Percentiles rank a stretch among this genome's conserved stretches.
Evolutionary conservation across 2,329 filamentous ascomycete species (phyloP).

Genomic region (Coniochaeta hoffmannii): DNA sequence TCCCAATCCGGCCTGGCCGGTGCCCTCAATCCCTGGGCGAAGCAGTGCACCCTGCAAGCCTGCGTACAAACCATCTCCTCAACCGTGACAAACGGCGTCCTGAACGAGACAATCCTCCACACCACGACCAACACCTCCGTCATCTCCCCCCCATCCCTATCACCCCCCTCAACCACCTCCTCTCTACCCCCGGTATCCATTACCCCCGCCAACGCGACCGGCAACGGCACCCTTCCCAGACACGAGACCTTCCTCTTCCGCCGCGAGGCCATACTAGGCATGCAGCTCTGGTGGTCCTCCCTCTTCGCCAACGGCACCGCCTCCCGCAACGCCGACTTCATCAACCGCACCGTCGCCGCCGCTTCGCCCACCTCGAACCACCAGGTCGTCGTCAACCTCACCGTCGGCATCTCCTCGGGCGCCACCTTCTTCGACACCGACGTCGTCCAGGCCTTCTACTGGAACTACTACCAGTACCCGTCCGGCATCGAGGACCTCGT

Average conservation of each 20-base stretch:
- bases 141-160: slow-evolving; percentile 3
- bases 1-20: slow-evolving; percentile 14
- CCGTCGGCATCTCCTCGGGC: slow-evolving; percentile 23
- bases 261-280: slow-evolving; percentile 20
- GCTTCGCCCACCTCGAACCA: slow-evolving; percentile 9
- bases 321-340: slow-evolving; percentile 15
- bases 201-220: slow-evolving; percentile 6
- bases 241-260: slow-evolving; percentile 15
- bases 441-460: slow-evolving; percentile 30
- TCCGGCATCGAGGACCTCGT: slow-evolving; percentile 25
- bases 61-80: slow-evolving; percentile 22
- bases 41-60: slow-evolving; percentile 20
- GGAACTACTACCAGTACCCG: slow-evolving; percentile 29
- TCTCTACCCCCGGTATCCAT: slow-evolving; percentile 13
- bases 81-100: slow-evolving; percentile 17
- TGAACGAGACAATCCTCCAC: slow-evolving; percentile 16
- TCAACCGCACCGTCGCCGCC: slow-evolving; percentile 18
- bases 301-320: slow-evolving; percentile 22
- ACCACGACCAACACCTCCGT: slow-evolving; percentile 18
- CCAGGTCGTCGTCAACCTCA: slow-evolving; percentile 21
- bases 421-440: slow-evolving; percentile 26
- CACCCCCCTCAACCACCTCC: slow-evolving; percentile 8
- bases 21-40: slow-evolving; percentile 20
- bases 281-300: slow-evolving; percentile 22
- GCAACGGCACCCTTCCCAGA: too few species aligned